A percentile compares a stretch with the other conserved stretches of the same genome.
Evolutionary conservation across 495 filamentous ascomycete species (phyloP).

Genomic region (Friedmanniomyces simplex): DNA sequence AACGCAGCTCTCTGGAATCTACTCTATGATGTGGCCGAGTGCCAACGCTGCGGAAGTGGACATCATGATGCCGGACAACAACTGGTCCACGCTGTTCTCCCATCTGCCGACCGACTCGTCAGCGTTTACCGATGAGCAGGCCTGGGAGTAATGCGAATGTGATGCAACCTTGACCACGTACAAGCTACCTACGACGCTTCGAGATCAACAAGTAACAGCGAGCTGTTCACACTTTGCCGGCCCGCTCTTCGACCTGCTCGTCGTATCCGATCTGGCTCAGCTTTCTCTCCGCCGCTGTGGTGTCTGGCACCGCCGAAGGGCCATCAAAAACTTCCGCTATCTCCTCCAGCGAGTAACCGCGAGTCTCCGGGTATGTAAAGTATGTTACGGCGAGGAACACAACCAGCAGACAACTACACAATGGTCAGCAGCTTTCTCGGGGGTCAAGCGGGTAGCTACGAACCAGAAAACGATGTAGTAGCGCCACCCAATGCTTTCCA

Average conservation of each 20-base stretch:
- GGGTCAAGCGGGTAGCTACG: background rate
- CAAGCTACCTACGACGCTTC: too few species aligned
- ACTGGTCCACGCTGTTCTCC: background rate
- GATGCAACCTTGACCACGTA: background rate
- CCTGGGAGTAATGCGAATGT: background rate
- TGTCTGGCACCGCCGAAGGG: background rate
- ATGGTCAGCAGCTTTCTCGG: background rate
- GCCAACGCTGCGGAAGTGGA: background rate
- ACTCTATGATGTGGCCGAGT: slow-evolving; percentile 10
- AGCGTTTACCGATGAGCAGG: background rate
- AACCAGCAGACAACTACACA: slow-evolving; percentile 1
- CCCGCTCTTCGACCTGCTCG: slow-evolving; percentile 6
- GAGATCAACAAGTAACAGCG: too few species aligned
- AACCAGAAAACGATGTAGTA: slow-evolving; percentile 17
- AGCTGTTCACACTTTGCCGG: background rate
- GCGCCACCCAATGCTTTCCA: slow-evolving; percentile 11
- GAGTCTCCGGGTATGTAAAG: slow-evolving; percentile 11
- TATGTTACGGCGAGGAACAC: slow-evolving; percentile 6
- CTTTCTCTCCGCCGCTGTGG: slow-evolving; percentile 3
- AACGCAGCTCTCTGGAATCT: slow-evolving; percentile 4
- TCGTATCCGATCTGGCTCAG: slow-evolving; percentile 4
- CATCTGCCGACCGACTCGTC: background rate
- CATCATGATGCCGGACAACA: background rate
- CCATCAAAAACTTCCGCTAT: slow-evolving; percentile 16
- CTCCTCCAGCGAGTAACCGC: slow-evolving; percentile 12